phyloP scores from a whole-genome alignment of 345 rosid genomes.

The Eucalyptus polybractea region DNA sequence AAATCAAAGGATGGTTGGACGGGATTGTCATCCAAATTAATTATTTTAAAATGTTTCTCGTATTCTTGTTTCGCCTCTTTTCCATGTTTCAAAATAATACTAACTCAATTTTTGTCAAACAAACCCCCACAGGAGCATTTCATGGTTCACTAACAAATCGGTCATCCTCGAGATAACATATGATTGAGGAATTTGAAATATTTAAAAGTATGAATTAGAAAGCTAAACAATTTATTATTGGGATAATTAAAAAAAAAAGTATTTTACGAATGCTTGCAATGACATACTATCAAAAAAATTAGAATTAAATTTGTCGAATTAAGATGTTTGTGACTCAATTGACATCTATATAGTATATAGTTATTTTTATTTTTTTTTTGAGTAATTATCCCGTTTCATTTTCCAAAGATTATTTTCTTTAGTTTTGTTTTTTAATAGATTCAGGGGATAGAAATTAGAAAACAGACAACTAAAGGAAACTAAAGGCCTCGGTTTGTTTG shows the following conservation, averaged over 20 bases:
- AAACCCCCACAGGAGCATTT: neutral
- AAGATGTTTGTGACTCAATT: accelerated
- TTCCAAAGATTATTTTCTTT: neutral
- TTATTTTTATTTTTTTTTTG: neutral
- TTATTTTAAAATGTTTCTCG: neutral
- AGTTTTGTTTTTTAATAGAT: neutral
- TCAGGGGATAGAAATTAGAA: neutral
- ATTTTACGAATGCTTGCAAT: neutral
- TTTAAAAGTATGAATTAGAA: neutral
- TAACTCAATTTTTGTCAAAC: accelerated
- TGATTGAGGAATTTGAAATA: neutral
- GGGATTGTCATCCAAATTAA: neutral
- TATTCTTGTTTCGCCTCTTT: neutral
- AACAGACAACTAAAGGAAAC: neutral
- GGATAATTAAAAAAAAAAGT: neutral
- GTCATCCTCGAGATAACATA: neutral
- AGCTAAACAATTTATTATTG: neutral
- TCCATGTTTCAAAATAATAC: neutral
- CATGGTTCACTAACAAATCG: neutral
- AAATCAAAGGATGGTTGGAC: neutral
- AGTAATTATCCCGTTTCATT: neutral
- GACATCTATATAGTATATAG: accelerated
- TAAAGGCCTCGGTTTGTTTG: too few species aligned
- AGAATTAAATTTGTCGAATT: accelerated
- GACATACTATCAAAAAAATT: accelerated